phyloP scores from a whole-genome alignment of 1,284 basidiomycete genomes.

The Psilocybe mexicana region DNA sequence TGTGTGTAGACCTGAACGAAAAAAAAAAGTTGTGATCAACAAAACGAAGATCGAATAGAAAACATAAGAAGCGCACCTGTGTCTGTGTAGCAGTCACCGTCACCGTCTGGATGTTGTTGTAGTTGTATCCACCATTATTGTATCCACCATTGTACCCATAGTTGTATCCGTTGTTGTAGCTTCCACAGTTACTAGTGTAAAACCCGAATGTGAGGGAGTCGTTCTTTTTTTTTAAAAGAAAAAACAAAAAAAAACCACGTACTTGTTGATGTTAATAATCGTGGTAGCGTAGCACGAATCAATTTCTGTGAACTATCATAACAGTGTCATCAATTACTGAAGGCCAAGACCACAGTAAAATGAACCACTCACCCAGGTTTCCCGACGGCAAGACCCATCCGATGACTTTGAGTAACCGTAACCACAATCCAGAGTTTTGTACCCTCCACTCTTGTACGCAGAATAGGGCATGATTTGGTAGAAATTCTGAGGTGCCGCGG shows the following conservation, averaged over 20 bases:
- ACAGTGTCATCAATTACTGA: constrained; percentile 6
- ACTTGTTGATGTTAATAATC: constrained; percentile 52
- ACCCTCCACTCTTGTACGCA: constrained; percentile 59
- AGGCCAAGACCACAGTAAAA: neutral
- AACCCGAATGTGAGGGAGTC: constrained; percentile 2
- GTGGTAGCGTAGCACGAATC: constrained; percentile 65
- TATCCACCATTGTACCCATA: constrained; percentile 19
- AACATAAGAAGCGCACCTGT: constrained; percentile 12
- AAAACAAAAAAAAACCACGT: constrained; percentile 13
- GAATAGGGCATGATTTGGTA: constrained; percentile 57
- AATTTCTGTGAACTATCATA: constrained; percentile 36
- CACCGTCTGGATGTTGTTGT: constrained; percentile 21
- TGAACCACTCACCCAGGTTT: constrained; percentile 54
- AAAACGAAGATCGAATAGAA: neutral
- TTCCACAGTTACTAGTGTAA: constrained; percentile 20
- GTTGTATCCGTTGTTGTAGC: constrained; percentile 18
- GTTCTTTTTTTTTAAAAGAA: neutral
- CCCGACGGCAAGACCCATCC: constrained; percentile 53
- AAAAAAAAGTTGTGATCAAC: neutral
- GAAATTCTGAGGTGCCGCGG: constrained; percentile 42
- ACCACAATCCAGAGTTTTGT: constrained; percentile 63
- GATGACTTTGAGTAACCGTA: constrained; percentile 60
- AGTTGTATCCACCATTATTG: constrained; percentile 12
- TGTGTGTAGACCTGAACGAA: constrained; percentile 26
- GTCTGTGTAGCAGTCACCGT: constrained; percentile 30